Conservation (phyloP, 345 rosid species). For the Cardamine resedifolia region DNA sequence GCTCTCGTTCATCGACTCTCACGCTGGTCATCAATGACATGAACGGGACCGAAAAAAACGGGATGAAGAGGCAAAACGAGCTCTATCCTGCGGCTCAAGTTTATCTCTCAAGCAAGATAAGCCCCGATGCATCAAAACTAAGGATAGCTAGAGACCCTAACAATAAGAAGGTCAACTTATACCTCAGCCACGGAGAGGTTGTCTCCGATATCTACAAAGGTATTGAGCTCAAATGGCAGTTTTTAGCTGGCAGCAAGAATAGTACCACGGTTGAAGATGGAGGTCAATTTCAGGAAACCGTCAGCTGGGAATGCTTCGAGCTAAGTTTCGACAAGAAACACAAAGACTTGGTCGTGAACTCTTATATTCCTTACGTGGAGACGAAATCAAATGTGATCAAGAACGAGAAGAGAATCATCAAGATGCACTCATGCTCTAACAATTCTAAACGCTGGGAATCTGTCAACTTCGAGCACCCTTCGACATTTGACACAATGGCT, state of each 20-base stretch:
- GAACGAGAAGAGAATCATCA: conserved; percentile 39
- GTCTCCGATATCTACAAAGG: conserved; percentile 45
- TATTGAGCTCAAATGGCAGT: conserved; percentile 48
- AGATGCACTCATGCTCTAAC: conserved; percentile 39
- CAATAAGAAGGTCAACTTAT: conserved; percentile 40
- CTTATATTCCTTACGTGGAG: conserved; percentile 46
- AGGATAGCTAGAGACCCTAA: conserved; percentile 42
- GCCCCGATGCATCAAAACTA: conserved; percentile 41
- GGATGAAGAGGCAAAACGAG: conserved; percentile 35
- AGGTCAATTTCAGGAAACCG: neutral
- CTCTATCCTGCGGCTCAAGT: conserved; percentile 42
- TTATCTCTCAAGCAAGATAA: conserved; percentile 49
- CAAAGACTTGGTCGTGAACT: conserved; percentile 40
- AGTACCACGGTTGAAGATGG: neutral
- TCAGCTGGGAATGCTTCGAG: conserved; percentile 20
- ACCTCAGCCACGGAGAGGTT: conserved; percentile 43
- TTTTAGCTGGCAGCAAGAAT: neutral
- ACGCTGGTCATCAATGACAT: conserved; percentile 46
- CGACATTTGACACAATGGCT: conserved; percentile 56
- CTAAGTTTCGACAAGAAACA: conserved; percentile 47
- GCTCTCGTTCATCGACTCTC: conserved; percentile 31
- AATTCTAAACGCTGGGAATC: conserved; percentile 38
- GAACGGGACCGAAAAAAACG: neutral
- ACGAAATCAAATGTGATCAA: conserved; percentile 22
- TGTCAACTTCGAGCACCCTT: conserved; percentile 52